These are phyloP conservation scores for Vachellia pachyceras DNA, from an alignment of 306 rosid species.

Conservation along the genomic window DNA sequence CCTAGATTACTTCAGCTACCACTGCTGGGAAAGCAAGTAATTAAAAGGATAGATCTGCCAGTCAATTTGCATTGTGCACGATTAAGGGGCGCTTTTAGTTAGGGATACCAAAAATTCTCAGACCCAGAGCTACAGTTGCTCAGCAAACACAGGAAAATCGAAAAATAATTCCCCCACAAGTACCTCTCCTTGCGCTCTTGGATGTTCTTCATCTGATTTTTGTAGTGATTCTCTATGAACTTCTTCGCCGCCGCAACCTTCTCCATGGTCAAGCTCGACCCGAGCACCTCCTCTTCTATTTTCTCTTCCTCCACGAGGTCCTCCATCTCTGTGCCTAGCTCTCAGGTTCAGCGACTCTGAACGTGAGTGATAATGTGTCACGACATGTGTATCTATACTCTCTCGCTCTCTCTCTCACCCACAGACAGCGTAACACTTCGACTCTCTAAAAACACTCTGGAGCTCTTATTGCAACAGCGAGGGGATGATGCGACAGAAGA, in stretches of 20 bases:
- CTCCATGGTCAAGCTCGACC: constrained; percentile 97
- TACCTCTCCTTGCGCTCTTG: constrained; percentile 96
- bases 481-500: constrained; percentile 39
- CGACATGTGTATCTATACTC: constrained; percentile 40
- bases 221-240: constrained; percentile 95
- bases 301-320: constrained; percentile 70
- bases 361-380: constrained; percentile 44
- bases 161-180: constrained; percentile 6
- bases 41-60: constrained; percentile 50
- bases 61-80: constrained; percentile 42
- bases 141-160: constrained; percentile 28
- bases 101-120: constrained; percentile 10
- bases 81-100: constrained; percentile 4
- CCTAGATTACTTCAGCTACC: constrained; percentile 36
- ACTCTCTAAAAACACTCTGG: constrained; percentile 55
- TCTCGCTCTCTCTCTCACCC: constrained; percentile 28
- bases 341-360: constrained; percentile 29
- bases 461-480: constrained; percentile 60
- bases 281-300: constrained; percentile 67
- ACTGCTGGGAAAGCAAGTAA: constrained; percentile 34
- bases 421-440: constrained; percentile 38
- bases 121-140: constrained; percentile 36
- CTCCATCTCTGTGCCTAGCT: constrained; percentile 63
- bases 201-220: constrained; percentile 97
- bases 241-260: constrained; percentile 97